Percentiles rank a stretch among this genome's conserved stretches.
Evolutionary conservation across 176 grass and related monocot genomes (phyloP).

Genomic region (maize (Zea mays)): Zm-B73-REFERENCE-NAM-5.0 NC_050096.1:240327501-240328000

Average conservation of each 20-base stretch:
- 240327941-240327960: not conserved
- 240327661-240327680: too few relatives aligned
- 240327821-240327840: not conserved
- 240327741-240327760: not conserved
- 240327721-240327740: not conserved
- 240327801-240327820: slow-evolving; percentile 13
- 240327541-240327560: too few relatives aligned
- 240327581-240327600: too few relatives aligned
- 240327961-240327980: not conserved
- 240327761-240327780: not conserved
- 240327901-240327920: not conserved
- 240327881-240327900: not conserved
- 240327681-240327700: too few relatives aligned
- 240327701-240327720: too few relatives aligned
- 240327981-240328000: not conserved
- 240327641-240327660: too few relatives aligned
- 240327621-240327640: too few relatives aligned
- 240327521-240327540: too few relatives aligned
- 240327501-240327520: too few relatives aligned
- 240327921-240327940: not conserved
- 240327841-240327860: slow-evolving; percentile 11
- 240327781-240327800: not conserved
- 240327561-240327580: too few relatives aligned
- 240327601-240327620: too few relatives aligned
- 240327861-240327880: not conserved